Conservation (phyloP, 768 basidiomycete genomes). For the Russula brevipes region DNA sequence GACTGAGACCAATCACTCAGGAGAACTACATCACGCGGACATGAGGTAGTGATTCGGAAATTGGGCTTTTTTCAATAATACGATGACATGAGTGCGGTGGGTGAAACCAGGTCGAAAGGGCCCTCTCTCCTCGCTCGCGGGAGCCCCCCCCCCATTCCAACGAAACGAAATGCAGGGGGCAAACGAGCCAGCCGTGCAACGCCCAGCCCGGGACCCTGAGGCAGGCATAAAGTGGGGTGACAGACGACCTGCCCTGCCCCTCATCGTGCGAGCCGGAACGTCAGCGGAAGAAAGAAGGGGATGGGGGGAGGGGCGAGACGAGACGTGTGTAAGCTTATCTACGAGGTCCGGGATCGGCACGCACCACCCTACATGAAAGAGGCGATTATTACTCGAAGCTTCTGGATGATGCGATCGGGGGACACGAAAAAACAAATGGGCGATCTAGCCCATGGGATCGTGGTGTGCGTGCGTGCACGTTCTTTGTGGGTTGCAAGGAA, state of each 20-base stretch:
- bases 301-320: neutral
- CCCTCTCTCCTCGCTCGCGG: neutral
- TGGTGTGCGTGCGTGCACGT: neutral
- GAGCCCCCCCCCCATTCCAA: too few relatives aligned
- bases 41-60: slow-evolving; percentile 14
- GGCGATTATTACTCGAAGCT: neutral
- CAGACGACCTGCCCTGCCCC: neutral
- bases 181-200: neutral
- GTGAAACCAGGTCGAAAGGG: neutral
- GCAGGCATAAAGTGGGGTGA: slow-evolving; percentile 5
- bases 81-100: neutral
- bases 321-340: neutral
- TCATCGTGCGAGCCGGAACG: neutral
- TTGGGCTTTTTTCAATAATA: neutral
- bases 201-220: slow-evolving; percentile 1
- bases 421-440: neutral
- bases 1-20: neutral
- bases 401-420: slow-evolving; percentile 5
- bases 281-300: slow-evolving; percentile 9
- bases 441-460: slow-evolving; percentile 10
- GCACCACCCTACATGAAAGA: slow-evolving; percentile 2
- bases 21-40: slow-evolving; percentile 11
- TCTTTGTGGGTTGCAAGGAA: slow-evolving; percentile 6
- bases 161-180: neutral
- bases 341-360: neutral